Conservation (phyloP, 2,329 filamentous ascomycete species). For the Clonostachys sp. region DNA sequence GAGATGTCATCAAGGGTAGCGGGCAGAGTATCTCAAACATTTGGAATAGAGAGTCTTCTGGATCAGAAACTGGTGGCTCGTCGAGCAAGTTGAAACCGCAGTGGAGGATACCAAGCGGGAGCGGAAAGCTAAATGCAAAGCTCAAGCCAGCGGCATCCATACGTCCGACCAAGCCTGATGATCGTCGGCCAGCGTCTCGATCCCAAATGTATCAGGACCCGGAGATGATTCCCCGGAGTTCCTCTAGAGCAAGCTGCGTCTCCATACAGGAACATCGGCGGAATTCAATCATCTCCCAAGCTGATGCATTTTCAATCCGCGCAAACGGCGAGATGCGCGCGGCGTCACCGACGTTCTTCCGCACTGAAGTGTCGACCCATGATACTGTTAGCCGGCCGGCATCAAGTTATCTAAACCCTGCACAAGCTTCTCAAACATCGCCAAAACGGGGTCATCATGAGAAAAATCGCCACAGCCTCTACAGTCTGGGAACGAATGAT, state of each 20-base stretch:
- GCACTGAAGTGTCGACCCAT: conserved; percentile 15
- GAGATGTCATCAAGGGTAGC: conserved; percentile 46
- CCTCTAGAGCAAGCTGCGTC: conserved; percentile 42
- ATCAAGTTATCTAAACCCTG: neutral
- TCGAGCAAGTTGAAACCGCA: conserved; percentile 10
- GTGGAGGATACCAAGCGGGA: conserved; percentile 8
- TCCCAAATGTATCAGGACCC: conserved; percentile 9
- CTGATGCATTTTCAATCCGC: conserved; percentile 49
- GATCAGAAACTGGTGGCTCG: neutral
- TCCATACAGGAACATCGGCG: conserved; percentile 45
- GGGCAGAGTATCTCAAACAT: conserved; percentile 41
- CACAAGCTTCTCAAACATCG: neutral
- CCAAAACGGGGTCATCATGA: conserved; percentile 10
- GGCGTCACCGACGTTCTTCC: conserved; percentile 32
- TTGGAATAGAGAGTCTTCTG: conserved; percentile 20
- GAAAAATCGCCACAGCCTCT: conserved; percentile 46
- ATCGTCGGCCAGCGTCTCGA: conserved; percentile 1
- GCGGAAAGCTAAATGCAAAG: conserved; percentile 5
- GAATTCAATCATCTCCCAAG: conserved; percentile 51
- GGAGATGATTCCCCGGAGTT: conserved; percentile 25
- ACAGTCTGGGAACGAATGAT: conserved; percentile 52
- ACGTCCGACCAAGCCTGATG: neutral
- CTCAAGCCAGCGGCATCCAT: neutral
- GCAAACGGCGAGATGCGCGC: conserved; percentile 36
- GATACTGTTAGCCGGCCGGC: conserved; percentile 5